Conservation (phyloP, 1,284 basidiomycete species). For the Moesziomyces sp. region DNA sequence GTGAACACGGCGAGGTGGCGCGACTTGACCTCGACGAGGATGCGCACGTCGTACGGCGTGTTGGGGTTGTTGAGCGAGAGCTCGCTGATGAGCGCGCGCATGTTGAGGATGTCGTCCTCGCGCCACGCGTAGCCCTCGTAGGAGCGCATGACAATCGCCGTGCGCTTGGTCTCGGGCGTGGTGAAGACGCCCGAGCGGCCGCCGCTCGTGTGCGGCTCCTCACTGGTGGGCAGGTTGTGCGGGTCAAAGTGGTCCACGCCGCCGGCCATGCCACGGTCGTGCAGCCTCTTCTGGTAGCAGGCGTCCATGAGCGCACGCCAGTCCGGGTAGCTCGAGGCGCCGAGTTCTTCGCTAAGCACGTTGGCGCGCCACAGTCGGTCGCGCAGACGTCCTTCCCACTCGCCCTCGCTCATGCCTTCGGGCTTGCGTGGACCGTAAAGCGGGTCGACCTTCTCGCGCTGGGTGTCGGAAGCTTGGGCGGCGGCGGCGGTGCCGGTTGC, state of each 20-base stretch:
- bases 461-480: slow-evolving; percentile 6
- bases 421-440: slow-evolving; percentile 61
- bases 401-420: slow-evolving; percentile 47
- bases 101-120: slow-evolving; percentile 67
- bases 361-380: slow-evolving; percentile 61
- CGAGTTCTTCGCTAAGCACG: slow-evolving; percentile 58
- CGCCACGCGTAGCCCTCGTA: slow-evolving; percentile 67
- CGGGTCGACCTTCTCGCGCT: slow-evolving; percentile 54
- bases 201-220: slow-evolving; percentile 36
- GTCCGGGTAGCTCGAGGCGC: slow-evolving; percentile 61
- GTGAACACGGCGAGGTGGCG: slow-evolving; percentile 65
- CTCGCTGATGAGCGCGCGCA: slow-evolving; percentile 67
- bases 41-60: slow-evolving; percentile 66
- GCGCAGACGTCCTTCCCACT: slow-evolving; percentile 64
- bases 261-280: slow-evolving; percentile 60
- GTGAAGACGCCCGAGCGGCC: slow-evolving; percentile 51
- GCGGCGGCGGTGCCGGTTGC: slow-evolving; percentile 11
- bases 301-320: slow-evolving; percentile 66
- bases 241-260: slow-evolving; percentile 57
- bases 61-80: slow-evolving; percentile 67
- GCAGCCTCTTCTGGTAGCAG: slow-evolving; percentile 63
- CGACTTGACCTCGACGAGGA: slow-evolving; percentile 67
- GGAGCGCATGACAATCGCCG: slow-evolving; percentile 64
- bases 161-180: slow-evolving; percentile 63
- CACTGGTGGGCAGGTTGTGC: slow-evolving; percentile 40